Percentiles rank a stretch among this genome's conserved stretches.
Conservation (phyloP, 1,139 yeast species). For the Saccharomyces hybrid region DNA sequence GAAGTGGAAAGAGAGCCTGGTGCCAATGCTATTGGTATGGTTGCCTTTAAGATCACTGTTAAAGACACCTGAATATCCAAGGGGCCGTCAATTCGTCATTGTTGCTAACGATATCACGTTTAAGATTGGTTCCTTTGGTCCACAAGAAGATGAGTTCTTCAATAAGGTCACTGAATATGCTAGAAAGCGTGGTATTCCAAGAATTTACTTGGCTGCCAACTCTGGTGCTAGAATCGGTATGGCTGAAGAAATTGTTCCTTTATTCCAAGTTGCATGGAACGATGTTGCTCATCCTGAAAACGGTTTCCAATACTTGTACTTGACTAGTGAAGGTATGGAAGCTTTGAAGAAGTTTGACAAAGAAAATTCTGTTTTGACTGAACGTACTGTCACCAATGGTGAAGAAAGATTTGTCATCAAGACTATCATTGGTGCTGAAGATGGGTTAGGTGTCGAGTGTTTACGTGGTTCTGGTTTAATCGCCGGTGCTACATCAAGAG, state of each 20-base stretch:
- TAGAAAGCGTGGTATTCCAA: slow-evolving; percentile 82
- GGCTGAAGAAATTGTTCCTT: slow-evolving; percentile 90
- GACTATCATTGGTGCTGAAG: slow-evolving; percentile 86
- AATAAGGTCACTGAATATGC: slow-evolving; percentile 89
- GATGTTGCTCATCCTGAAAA: slow-evolving; percentile 64
- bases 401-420: slow-evolving; percentile 73
- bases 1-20: slow-evolving; percentile 95
- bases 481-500: slow-evolving; percentile 97
- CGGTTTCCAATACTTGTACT: slow-evolving; percentile 85
- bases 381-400: slow-evolving; percentile 75
- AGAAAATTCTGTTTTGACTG: slow-evolving; percentile 60
- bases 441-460: slow-evolving; percentile 97
- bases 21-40: slow-evolving; percentile 93
- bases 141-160: slow-evolving; percentile 89
- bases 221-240: slow-evolving; percentile 98
- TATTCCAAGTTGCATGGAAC: slow-evolving; percentile 89
- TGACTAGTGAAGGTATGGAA: slow-evolving; percentile 60
- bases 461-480: slow-evolving; percentile 94
- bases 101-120: slow-evolving; percentile 95
- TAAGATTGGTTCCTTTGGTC: slow-evolving; percentile 98
- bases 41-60: slow-evolving; percentile 87
- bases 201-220: slow-evolving; percentile 92
- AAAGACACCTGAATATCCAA: slow-evolving; percentile 94
- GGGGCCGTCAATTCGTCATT: slow-evolving; percentile 86
- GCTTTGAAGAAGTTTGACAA: slow-evolving; percentile 54